These are phyloP conservation scores for Nicotiana paniculata DNA, from an alignment of 257 asterid genomes.

Conservation along the genomic window DNA sequence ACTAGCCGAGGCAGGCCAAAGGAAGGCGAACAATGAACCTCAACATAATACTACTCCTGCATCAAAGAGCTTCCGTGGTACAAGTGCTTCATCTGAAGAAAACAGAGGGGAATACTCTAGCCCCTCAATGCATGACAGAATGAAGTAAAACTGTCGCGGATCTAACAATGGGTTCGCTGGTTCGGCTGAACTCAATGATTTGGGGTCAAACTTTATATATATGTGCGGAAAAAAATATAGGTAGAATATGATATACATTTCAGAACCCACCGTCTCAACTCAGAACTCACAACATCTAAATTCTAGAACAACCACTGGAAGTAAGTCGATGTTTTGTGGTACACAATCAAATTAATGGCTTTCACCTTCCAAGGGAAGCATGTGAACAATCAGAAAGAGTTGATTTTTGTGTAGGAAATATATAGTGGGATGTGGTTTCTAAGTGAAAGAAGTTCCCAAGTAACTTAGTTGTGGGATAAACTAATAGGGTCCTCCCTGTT, in stretches of 20 bases:
- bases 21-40: constrained; percentile 32
- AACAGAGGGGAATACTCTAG: constrained; percentile 53
- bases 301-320: background rate
- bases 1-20: constrained; percentile 84
- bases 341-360: background rate
- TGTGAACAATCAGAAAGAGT: no score
- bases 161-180: background rate
- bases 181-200: background rate
- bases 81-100: constrained; percentile 43
- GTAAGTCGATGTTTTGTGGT: background rate
- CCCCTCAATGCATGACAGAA: constrained; percentile 29
- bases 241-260: background rate
- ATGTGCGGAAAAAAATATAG: background rate
- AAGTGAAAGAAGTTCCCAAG: background rate
- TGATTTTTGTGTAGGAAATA: background rate
- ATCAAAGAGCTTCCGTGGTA: constrained; percentile 35
- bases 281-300: background rate
- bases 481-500: background rate
- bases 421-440: background rate
- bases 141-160: constrained; percentile 22
- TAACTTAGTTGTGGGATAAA: background rate
- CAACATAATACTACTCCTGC: constrained; percentile 44
- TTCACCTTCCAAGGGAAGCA: background rate
- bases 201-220: background rate
- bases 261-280: background rate